A percentile compares a stretch with the other conserved stretches of the same genome.
phyloP scores from a whole-genome alignment of 2,329 filamentous ascomycete species.

The Fusarium denticulatum region DNA sequence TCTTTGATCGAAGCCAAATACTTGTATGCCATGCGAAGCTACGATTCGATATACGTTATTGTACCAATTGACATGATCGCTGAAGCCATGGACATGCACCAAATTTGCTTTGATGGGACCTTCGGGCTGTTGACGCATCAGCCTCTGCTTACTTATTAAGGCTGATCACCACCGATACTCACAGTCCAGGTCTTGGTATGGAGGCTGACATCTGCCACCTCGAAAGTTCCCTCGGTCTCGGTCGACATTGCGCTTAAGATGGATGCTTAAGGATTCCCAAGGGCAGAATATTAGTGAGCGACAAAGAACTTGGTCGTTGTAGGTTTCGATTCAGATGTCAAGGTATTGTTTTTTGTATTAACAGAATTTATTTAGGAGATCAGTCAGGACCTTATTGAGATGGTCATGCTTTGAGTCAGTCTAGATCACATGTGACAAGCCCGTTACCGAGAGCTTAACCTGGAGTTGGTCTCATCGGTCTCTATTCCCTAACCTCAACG shows the following conservation, averaged over 20 bases:
- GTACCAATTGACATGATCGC: constrained; percentile 84
- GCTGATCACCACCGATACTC: constrained; percentile 44
- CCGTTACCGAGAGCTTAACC: constrained; percentile 25
- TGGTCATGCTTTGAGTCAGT: constrained; percentile 20
- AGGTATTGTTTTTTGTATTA: background rate
- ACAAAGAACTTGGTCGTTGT: background rate
- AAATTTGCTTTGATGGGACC: constrained; percentile 73
- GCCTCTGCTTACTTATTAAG: background rate
- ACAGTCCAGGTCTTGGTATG: constrained; percentile 70
- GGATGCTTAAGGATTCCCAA: background rate
- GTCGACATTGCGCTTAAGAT: constrained; percentile 48
- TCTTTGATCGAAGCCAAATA: constrained; percentile 83
- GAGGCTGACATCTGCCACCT: constrained; percentile 56
- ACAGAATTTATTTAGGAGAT: background rate
- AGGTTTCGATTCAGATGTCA: background rate
- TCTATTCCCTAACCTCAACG: background rate
- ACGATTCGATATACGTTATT: constrained; percentile 77
- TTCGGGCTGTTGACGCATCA: constrained; percentile 57
- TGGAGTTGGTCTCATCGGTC: constrained; percentile 18
- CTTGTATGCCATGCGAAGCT: constrained; percentile 76
- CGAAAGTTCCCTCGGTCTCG: constrained; percentile 62
- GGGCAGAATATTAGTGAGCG: background rate
- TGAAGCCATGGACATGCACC: constrained; percentile 89
- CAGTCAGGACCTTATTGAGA: background rate
- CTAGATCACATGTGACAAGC: constrained; percentile 36